A percentile compares a stretch with the other conserved stretches of the same genome.
phyloP scores from a whole-genome alignment of 345 rosid species.

The Luvunga scandens region DNA sequence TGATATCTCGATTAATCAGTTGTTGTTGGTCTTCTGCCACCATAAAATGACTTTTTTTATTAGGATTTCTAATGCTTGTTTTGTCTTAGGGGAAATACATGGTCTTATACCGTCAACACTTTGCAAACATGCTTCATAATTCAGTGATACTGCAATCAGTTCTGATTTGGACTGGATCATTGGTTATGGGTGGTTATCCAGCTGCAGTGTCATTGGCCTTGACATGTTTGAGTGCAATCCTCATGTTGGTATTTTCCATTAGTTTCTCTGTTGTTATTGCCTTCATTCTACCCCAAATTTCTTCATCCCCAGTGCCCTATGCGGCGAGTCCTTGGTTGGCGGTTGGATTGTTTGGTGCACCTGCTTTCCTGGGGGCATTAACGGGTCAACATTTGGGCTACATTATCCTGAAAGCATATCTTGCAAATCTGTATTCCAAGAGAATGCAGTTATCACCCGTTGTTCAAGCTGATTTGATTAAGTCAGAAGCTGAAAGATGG shows the following conservation, averaged over 20 bases:
- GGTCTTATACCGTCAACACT: conserved; percentile 62
- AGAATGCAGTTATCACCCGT: conserved; percentile 45
- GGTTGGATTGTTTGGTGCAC: conserved; percentile 83
- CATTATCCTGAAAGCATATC: conserved; percentile 47
- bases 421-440: conserved; percentile 47
- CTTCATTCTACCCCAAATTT: conserved; percentile 63
- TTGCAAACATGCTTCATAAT: conserved; percentile 70
- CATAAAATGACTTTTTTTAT: conserved; percentile 3
- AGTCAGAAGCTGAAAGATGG: conserved; percentile 95
- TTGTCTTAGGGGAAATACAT: conserved; percentile 75
- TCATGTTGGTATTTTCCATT: conserved; percentile 70
- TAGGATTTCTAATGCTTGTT: conserved; percentile 18
- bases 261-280: conserved; percentile 69
- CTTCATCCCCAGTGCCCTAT: conserved; percentile 79
- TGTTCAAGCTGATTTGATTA: conserved; percentile 49
- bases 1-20: background rate
- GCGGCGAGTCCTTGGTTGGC: conserved; percentile 75
- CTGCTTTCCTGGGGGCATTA: conserved; percentile 84
- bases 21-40: background rate
- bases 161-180: conserved; percentile 75
- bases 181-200: conserved; percentile 86
- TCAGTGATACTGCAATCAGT: conserved; percentile 82
- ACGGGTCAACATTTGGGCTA: conserved; percentile 85
- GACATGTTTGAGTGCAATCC: conserved; percentile 64
- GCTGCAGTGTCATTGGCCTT: conserved; percentile 61